Evolutionary conservation across 495 filamentous ascomycete species (phyloP), one percentile per base, ranked within the genome.

Genomic region (Penicillium atrosanguineum): DNA sequence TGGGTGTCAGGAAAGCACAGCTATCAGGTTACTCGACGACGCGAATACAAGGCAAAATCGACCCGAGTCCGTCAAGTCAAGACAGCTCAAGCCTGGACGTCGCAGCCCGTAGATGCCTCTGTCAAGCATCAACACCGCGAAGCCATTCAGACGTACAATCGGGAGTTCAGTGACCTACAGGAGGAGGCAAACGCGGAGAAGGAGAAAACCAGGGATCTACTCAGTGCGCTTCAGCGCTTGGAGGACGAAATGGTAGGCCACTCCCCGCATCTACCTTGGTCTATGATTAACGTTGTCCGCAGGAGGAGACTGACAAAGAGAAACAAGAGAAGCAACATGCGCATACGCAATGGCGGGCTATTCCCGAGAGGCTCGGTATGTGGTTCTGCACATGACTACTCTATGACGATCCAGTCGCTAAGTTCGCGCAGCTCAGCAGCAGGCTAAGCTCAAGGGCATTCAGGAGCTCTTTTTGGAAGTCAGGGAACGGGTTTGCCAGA

Each of bases 331-430:
- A 79, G 50, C 90, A 95, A 57, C 80, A 70, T 29, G 84, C 83
- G 20, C 67, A 78, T 20, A 80, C 71, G 7, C 68, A 81, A n/a
- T 89, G 81, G 60, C 77, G 80, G 44, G 79, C 80, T 5, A 73
- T 95, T 28, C 90, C 90, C 0, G 77, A 82, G 43, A 88, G 79
- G 67, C 84, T 92, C 53, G 77, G 87, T 89, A 73, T 48, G 77
- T 59, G 23, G 14, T 39, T 42, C 11, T 43, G 31, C 36, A 11
- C 21, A 7, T 23, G 18, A 29, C 7, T 19, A 9, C 6, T 31
- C 12, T 34, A 34, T 34, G 31, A 34, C 31, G 31, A 31, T 31
- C 31, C 31, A 15, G n/a, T 25, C 9, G 20, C 53, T 68, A 64
- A 72, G 56, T 19, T 7, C 23, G 8, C 38, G 6, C 53, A 86